Evolutionary conservation across 768 basidiomycete species (phyloP).

Genomic region (Mycena vitilis): DNA sequence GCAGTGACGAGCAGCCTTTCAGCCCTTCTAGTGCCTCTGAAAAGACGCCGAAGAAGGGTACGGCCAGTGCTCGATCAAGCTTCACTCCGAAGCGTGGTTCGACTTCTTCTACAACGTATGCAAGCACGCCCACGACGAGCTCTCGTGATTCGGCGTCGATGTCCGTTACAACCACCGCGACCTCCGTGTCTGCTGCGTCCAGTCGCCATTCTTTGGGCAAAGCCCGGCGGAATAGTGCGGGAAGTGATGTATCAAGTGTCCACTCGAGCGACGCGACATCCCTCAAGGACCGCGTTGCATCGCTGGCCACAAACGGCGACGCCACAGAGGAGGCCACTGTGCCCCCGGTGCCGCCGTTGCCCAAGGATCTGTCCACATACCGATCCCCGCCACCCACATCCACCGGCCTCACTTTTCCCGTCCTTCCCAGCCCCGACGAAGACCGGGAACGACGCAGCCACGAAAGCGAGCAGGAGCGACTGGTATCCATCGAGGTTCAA

Average conservation of each 20-base stretch:
- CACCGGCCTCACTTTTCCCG: slow-evolving; percentile 63
- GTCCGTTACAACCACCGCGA: slow-evolving; percentile 81
- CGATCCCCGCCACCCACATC: slow-evolving; percentile 76
- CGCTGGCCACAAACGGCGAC: slow-evolving; percentile 70
- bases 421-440: slow-evolving; percentile 54
- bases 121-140: slow-evolving; percentile 80
- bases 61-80: slow-evolving; percentile 71
- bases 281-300: slow-evolving; percentile 76
- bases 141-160: slow-evolving; percentile 90
- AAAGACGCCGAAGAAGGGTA: slow-evolving; percentile 76
- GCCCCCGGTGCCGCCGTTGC: slow-evolving; percentile 94
- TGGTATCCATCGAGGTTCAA: slow-evolving; percentile 65
- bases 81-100: slow-evolving; percentile 91
- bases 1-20: slow-evolving; percentile 69
- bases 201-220: slow-evolving; percentile 79
- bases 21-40: slow-evolving; percentile 59
- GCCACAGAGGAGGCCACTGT: slow-evolving; percentile 71
- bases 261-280: slow-evolving; percentile 75
- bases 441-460: slow-evolving; percentile 55
- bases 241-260: slow-evolving; percentile 85
- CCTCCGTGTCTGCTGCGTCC: slow-evolving; percentile 79
- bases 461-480: slow-evolving; percentile 60
- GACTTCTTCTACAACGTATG: slow-evolving; percentile 88
- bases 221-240: slow-evolving; percentile 82
- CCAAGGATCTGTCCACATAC: slow-evolving; percentile 87